Base-by-base conservation (phyloP, 805 yeast genomes). In the Cyberlindnera suaveolens region DNA sequence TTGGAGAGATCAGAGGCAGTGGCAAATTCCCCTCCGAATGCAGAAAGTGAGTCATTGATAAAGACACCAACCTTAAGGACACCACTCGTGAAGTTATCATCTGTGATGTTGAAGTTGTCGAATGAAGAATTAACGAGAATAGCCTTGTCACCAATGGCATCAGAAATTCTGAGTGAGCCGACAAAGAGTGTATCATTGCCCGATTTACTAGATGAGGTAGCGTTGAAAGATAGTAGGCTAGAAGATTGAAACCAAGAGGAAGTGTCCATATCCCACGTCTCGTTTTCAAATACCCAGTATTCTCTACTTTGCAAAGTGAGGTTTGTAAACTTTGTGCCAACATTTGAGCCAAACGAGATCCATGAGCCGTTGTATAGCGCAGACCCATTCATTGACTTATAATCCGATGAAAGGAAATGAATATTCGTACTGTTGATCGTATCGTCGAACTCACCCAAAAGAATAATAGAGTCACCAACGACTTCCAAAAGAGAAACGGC, bases 1-100 rank as follows among this genome's bases (percentile, higher is more conserved):
- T 54, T 52, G 4, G 61, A 39, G 1, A 40, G 16, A n/a, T 47
- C 52, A 0, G 53, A 40, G 42, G 58, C 58, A 6, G 53, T 51
- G 8, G 54, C 57, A 53, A 82, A 80, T 3, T 64, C 60, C 17
- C 91, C 93, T 8, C 85, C 89, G 39, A 84, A 61, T 0, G 75
- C 73, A 34, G 80, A 64, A 10, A 72, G 47, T 0, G 80, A 58
- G 11, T 65, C 65, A 56, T 85, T 82, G 38, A 71, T 52, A 47
- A 60, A 71, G 1, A 61, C 49, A 13, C 75, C 79, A 40, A 58
- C 48, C 39, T 58, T 50, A 19, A 71, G 46, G 1, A 51, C 30
- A 37, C 60, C 53, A 37, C 54, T 23, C 3, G 38, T n/a, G 29
- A 48, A 19, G 3, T 41, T 16, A 29, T 50, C 51, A 26, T 31